Evolutionary conservation across 257 asterid genomes (phyloP).

Genomic region (Rhazya stricta): DNA sequence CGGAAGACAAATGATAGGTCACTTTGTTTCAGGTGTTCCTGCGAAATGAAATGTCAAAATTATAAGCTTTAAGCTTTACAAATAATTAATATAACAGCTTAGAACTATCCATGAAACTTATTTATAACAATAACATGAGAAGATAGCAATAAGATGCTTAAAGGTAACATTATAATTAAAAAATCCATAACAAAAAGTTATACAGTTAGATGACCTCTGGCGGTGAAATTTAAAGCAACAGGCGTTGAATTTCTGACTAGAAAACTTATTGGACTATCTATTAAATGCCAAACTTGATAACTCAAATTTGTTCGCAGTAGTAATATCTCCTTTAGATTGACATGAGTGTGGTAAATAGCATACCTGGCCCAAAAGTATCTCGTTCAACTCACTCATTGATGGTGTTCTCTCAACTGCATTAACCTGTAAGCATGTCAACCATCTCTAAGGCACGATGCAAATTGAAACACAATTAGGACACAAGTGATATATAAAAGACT

Average conservation of each 20-base stretch:
- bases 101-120: neutral
- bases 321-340: neutral
- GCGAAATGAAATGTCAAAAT: conserved; percentile 20
- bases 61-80: neutral
- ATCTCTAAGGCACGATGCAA: conserved; percentile 11
- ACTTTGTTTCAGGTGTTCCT: conserved; percentile 97
- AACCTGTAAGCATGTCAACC: conserved; percentile 51
- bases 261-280: neutral
- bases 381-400: conserved; percentile 97
- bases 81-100: neutral
- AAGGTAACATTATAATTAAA: neutral
- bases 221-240: neutral
- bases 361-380: conserved; percentile 97
- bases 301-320: neutral
- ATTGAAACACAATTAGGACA: neutral
- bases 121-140: neutral
- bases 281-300: neutral
- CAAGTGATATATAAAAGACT: neutral
- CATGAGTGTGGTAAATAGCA: conserved; percentile 9
- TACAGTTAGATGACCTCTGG: neutral
- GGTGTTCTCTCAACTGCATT: conserved; percentile 96
- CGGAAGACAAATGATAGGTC: conserved; percentile 96
- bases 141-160: neutral
- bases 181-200: neutral
- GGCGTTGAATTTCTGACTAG: neutral